These are phyloP conservation scores for Hibiscus mutabilis DNA, from an alignment of 345 rosid species.

Conservation along the genomic window DNA sequence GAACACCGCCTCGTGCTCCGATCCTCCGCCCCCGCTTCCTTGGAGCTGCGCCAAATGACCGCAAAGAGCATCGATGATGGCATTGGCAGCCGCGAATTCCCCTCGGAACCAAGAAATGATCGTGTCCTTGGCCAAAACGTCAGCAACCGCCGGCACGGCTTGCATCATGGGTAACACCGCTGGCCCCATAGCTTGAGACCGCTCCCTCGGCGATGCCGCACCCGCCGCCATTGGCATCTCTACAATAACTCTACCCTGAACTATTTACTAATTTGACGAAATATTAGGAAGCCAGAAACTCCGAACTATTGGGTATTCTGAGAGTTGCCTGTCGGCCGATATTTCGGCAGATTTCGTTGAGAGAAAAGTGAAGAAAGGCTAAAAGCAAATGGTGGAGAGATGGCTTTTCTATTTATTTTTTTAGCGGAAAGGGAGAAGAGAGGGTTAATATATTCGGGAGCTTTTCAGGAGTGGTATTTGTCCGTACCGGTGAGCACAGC, in stretches of 20 bases:
- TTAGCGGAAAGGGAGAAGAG: not conserved
- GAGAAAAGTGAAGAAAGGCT: not conserved
- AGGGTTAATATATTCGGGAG: not conserved
- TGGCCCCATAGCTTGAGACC: constrained; percentile 9
- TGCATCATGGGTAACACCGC: constrained; percentile 17
- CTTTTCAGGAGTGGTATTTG: not conserved
- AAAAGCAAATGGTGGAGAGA: not conserved
- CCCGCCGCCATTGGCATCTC: constrained; percentile 58
- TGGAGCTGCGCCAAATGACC: constrained; percentile 49
- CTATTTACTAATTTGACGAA: not conserved
- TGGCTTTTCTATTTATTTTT: not conserved
- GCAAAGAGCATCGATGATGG: constrained; percentile 86
- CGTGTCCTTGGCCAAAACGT: constrained; percentile 75
- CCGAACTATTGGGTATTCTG: constrained; percentile 13
- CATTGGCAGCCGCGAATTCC: constrained; percentile 96
- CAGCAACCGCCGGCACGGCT: constrained; percentile 24
- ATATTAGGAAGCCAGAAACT: constrained; percentile 6
- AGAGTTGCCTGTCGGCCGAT: not conserved
- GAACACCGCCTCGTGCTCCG: constrained; percentile 63
- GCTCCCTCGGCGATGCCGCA: constrained; percentile 24
- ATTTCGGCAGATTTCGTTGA: constrained; percentile 4
- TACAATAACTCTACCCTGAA: not conserved
- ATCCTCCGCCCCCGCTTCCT: constrained; percentile 22
- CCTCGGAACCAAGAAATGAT: constrained; percentile 76
- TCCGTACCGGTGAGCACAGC: constrained; percentile 12